Conservation (phyloP, 371 early-diverging fungal species). For the Mortierella sp. region DNA sequence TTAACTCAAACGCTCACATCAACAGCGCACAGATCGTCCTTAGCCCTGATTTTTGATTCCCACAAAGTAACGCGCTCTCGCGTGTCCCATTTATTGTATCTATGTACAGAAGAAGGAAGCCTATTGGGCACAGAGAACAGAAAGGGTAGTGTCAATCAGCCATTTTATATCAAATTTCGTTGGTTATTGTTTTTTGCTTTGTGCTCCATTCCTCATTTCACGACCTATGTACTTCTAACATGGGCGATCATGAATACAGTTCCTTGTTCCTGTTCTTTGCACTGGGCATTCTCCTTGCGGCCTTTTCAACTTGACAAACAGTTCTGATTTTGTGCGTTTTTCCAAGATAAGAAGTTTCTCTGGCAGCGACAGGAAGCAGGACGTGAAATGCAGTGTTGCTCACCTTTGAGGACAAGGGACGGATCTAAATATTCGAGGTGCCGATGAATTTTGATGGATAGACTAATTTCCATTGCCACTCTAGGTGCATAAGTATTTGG, state of each 20-base stretch:
- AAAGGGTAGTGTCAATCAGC: no score
- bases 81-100: no score
- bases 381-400: conserved; percentile 32
- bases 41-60: no score
- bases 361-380: conserved; percentile 53
- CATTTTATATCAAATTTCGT: no score
- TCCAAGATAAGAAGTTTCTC: conserved; percentile 17
- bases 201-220: neutral
- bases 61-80: no score
- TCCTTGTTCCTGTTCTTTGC: conserved; percentile 51
- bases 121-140: no score
- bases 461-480: conserved; percentile 50
- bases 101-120: no score
- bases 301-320: neutral
- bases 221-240: neutral
- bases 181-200: neutral
- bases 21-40: no score
- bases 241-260: conserved; percentile 19
- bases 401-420: conserved; percentile 41
- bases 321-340: no score
- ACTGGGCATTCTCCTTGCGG: conserved; percentile 18
- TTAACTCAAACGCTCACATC: no score
- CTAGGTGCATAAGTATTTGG: conserved; percentile 35
- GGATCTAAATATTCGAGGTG: conserved; percentile 56
- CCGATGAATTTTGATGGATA: conserved; percentile 59